Percentiles rank a stretch among this genome's conserved stretches.
Evolutionary conservation across 2,329 filamentous ascomycete species (phyloP).

Genomic region (Beauveria brongniartii): DNA sequence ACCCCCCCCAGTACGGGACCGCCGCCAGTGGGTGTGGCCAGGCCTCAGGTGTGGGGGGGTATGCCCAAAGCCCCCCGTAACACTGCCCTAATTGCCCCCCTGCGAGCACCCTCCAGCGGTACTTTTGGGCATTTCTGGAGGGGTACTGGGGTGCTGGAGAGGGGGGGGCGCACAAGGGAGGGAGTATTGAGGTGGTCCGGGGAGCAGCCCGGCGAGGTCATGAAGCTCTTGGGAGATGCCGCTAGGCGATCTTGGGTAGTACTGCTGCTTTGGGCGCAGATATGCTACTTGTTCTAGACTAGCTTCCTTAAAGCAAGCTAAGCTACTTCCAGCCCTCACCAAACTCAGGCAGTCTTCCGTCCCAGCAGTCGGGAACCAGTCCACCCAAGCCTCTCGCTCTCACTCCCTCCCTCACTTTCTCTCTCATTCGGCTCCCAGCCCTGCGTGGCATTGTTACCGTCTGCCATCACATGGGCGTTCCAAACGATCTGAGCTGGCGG

Average conservation of each 20-base stretch:
- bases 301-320: accelerated
- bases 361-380: constrained; percentile 3
- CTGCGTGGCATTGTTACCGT: constrained; percentile 13
- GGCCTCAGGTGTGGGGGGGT: not conserved
- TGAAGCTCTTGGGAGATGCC: not conserved
- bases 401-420: no score
- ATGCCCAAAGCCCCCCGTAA: not conserved
- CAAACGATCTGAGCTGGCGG: not conserved
- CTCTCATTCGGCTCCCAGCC: constrained; percentile 11
- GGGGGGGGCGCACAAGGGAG: not conserved
- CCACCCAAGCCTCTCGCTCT: no score
- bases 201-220: constrained; percentile 7
- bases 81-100: not conserved
- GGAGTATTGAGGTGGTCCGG: not conserved
- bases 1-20: constrained; percentile 4
- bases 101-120: not conserved
- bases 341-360: not conserved
- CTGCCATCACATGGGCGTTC: constrained; percentile 8
- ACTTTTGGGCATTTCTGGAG: constrained; percentile 4
- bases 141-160: not conserved
- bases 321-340: not conserved
- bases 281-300: not conserved
- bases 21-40: constrained; percentile 6
- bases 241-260: not conserved
- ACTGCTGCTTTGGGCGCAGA: not conserved